phyloP scores from a whole-genome alignment of 371 early-diverging fungal species.

The Coemansia sp. region DNA sequence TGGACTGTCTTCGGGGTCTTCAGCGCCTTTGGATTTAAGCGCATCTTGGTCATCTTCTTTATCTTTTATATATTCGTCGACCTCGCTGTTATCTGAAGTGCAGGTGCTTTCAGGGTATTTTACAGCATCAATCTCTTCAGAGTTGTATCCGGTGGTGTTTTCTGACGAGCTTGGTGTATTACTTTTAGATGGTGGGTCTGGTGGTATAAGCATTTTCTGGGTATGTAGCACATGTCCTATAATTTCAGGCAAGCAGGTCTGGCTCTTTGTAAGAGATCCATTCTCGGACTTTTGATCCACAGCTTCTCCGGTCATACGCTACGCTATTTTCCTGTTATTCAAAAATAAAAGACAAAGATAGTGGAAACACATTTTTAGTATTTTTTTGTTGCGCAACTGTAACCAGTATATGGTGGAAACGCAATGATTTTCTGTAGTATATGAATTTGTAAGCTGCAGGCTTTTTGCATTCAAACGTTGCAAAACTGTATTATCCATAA shows the following conservation, averaged over 20 bases:
- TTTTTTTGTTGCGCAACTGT: background rate
- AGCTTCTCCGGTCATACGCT: background rate
- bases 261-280: background rate
- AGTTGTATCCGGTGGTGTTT: background rate
- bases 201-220: background rate
- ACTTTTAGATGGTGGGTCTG: background rate
- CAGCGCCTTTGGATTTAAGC: background rate
- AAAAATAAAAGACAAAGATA: background rate
- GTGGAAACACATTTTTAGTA: background rate
- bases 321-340: background rate
- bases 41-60: conserved; percentile 5
- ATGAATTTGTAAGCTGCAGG: background rate
- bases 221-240: background rate
- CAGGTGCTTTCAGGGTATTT: conserved; percentile 21
- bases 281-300: background rate
- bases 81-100: conserved; percentile 15
- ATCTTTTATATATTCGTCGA: background rate
- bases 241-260: background rate
- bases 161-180: conserved; percentile 5
- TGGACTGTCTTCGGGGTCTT: conserved; percentile 59
- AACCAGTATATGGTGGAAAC: background rate
- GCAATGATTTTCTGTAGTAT: background rate
- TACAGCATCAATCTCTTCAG: background rate
- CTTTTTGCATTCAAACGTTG: background rate
- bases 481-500: background rate